A percentile compares a stretch with the other conserved stretches of the same genome.
These are phyloP conservation scores for Komagataella kurtzmanii DNA, from an alignment of 805 yeast species.

Conservation along the genomic window DNA sequence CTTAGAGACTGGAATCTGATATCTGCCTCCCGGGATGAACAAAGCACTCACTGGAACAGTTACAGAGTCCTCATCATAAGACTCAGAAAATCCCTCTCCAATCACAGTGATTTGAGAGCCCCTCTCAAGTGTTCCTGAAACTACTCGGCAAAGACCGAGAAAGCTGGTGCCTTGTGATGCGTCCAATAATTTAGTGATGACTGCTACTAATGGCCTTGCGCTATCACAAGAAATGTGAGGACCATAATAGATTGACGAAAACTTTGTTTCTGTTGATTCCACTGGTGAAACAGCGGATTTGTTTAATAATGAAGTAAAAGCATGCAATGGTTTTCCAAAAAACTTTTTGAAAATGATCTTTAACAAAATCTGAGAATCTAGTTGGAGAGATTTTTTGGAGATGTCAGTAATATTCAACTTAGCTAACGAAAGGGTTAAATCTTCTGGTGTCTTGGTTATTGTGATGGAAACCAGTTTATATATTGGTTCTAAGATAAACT, in stretches of 20 bases:
- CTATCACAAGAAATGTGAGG: slow-evolving; percentile 18
- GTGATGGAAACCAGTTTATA: slow-evolving; percentile 61
- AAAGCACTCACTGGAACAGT: slow-evolving; percentile 26
- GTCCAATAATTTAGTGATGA: slow-evolving; percentile 45
- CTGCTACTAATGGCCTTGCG: slow-evolving; percentile 33
- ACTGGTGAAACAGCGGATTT: slow-evolving; percentile 21
- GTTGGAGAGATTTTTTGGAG: slow-evolving; percentile 22
- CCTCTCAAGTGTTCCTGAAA: slow-evolving; percentile 40
- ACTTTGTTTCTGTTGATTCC: slow-evolving; percentile 14
- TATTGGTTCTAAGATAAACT: slow-evolving; percentile 63
- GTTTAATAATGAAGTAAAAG: slow-evolving; percentile 40
- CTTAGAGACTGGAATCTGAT: slow-evolving; percentile 36
- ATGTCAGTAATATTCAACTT: slow-evolving; percentile 27
- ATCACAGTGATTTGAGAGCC: slow-evolving; percentile 38
- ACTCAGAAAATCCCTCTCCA: slow-evolving; percentile 38
- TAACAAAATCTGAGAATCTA: slow-evolving; percentile 50
- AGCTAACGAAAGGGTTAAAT: slow-evolving; percentile 30
- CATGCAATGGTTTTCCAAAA: slow-evolving; percentile 32
- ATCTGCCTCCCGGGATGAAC: slow-evolving; percentile 58
- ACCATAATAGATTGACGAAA: slow-evolving; percentile 15
- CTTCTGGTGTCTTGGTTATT: slow-evolving; percentile 34
- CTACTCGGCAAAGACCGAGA: slow-evolving; percentile 46
- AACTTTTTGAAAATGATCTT: slow-evolving; percentile 37
- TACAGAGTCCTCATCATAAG: slow-evolving; percentile 37
- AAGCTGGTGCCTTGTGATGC: slow-evolving; percentile 35